These are phyloP conservation scores for Eucalyptus sideroxylon DNA, from an alignment of 345 rosid genomes.

Conservation along the genomic window DNA sequence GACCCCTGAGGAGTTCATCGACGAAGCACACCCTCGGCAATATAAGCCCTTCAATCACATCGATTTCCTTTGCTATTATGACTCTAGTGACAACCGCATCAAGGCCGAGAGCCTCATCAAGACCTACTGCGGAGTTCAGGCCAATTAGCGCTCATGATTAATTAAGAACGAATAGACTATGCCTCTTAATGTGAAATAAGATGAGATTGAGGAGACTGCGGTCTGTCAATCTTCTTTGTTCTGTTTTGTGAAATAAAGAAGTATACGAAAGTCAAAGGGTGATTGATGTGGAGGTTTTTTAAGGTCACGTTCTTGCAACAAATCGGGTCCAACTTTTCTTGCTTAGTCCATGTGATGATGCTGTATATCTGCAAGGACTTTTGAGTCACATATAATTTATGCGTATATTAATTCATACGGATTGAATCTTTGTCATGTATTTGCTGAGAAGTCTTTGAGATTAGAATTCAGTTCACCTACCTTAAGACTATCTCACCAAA, in stretches of 20 bases:
- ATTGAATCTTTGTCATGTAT: neutral
- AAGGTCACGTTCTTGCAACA: neutral
- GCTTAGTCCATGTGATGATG: neutral
- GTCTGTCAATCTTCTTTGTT: neutral
- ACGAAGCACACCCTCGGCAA: neutral
- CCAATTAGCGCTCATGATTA: neutral
- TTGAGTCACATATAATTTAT: neutral
- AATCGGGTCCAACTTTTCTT: neutral
- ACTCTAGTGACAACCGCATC: neutral
- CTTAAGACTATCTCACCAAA: neutral
- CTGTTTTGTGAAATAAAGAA: neutral
- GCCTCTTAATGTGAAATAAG: neutral
- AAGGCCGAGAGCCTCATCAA: neutral
- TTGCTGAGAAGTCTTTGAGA: neutral
- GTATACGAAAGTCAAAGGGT: neutral
- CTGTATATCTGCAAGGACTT: neutral
- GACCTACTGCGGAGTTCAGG: conserved; percentile 1
- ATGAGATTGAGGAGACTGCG: neutral
- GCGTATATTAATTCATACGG: neutral
- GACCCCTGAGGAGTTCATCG: conserved; percentile 7
- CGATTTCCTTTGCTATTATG: neutral
- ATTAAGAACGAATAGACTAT: neutral
- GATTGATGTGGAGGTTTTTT: neutral
- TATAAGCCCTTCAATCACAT: neutral
- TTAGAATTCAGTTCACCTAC: neutral